phyloP scores from a whole-genome alignment of 192 early-diverging fungal species.

The Coemansia sp. region DNA sequence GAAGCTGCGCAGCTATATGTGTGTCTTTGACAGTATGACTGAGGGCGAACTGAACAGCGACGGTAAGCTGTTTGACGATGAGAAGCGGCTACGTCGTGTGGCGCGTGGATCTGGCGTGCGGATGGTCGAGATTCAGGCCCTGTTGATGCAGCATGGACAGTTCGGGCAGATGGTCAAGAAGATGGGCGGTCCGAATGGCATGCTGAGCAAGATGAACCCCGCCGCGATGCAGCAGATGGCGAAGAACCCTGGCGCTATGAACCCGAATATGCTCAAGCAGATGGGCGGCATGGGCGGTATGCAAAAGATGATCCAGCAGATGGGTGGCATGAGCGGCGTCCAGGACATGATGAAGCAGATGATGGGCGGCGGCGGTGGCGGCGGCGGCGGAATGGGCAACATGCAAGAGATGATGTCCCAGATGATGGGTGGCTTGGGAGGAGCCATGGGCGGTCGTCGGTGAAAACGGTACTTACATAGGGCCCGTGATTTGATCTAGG shows the following conservation, averaged over 20 bases:
- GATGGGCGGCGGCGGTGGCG: slow-evolving; percentile 56
- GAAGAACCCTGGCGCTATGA: slow-evolving; percentile 67
- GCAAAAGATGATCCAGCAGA: slow-evolving; percentile 57
- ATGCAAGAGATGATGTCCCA: slow-evolving; percentile 67
- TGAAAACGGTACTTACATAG: slow-evolving; percentile 5
- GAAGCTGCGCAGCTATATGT: slow-evolving; percentile 73
- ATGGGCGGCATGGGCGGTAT: slow-evolving; percentile 67
- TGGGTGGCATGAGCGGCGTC: slow-evolving; percentile 57
- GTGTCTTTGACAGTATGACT: slow-evolving; percentile 96
- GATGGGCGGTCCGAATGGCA: slow-evolving; percentile 88
- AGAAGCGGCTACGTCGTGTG: slow-evolving; percentile 76
- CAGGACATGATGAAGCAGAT: slow-evolving; percentile 72
- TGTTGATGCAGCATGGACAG: slow-evolving; percentile 73
- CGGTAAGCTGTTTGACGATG: slow-evolving; percentile 74
- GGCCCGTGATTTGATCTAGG: slow-evolving; percentile 6
- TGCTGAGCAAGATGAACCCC: slow-evolving; percentile 70
- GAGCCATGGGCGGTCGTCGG: slow-evolving; percentile 59
- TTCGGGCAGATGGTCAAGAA: slow-evolving; percentile 89
- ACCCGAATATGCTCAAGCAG: slow-evolving; percentile 73
- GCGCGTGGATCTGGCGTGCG: slow-evolving; percentile 84
- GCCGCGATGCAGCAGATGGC: slow-evolving; percentile 59
- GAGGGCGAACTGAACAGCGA: slow-evolving; percentile 86
- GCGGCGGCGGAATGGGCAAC: slow-evolving; percentile 56
- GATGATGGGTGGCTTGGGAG: slow-evolving; percentile 60
- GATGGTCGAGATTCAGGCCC: slow-evolving; percentile 78